These are phyloP conservation scores for Arabidopsis suecica DNA, from an alignment of 345 rosid species.

Conservation along the genomic window DNA sequence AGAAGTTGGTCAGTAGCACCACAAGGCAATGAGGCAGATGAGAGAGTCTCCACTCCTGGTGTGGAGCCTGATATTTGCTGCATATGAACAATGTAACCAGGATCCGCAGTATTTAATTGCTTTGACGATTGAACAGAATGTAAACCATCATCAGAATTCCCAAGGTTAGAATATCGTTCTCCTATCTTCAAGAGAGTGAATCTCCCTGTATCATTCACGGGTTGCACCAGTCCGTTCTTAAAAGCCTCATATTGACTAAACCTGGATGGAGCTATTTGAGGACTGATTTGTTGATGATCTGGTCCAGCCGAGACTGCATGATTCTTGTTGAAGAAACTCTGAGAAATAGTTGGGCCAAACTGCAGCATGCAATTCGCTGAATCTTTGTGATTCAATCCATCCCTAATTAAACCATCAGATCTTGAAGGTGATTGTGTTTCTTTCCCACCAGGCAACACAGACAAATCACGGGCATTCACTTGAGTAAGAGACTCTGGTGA, in stretches of 20 bases:
- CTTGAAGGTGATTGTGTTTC: slow-evolving; percentile 49
- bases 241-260: slow-evolving; percentile 68
- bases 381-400: slow-evolving; percentile 43
- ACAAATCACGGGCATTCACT: slow-evolving; percentile 53
- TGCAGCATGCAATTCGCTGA: slow-evolving; percentile 46
- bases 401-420: slow-evolving; percentile 48
- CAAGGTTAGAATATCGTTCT: slow-evolving; percentile 51
- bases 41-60: slow-evolving; percentile 48
- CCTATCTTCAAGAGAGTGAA: slow-evolving; percentile 46
- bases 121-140: slow-evolving; percentile 45
- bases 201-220: slow-evolving; percentile 52
- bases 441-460: slow-evolving; percentile 50
- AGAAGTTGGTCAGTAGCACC: slow-evolving; percentile 47
- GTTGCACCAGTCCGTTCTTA: slow-evolving; percentile 65
- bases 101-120: slow-evolving; percentile 42
- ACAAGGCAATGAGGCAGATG: slow-evolving; percentile 46
- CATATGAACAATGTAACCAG: not conserved
- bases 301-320: slow-evolving; percentile 48
- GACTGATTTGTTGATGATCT: slow-evolving; percentile 63
- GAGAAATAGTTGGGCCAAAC: slow-evolving; percentile 49
- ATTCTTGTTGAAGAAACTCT: slow-evolving; percentile 45
- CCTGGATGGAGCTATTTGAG: slow-evolving; percentile 78
- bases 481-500: not conserved
- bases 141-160: slow-evolving; percentile 53
- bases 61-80: slow-evolving; percentile 44